Evolutionary conservation across 2,329 filamentous ascomycete species (phyloP).

Genomic region (Davidsoniella virescens): DNA sequence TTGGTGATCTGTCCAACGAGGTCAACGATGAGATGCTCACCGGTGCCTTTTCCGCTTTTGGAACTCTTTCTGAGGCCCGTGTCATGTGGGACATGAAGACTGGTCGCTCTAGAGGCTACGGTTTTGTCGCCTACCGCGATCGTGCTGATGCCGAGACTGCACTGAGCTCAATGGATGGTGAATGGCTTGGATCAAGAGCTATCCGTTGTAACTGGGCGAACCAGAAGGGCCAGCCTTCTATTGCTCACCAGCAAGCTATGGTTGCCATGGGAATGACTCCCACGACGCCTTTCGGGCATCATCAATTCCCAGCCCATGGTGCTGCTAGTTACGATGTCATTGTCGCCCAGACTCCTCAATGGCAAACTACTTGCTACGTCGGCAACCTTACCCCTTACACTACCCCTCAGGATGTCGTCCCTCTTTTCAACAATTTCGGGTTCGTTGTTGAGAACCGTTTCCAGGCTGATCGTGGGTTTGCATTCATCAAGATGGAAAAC

Average conservation of each 20-base stretch:
- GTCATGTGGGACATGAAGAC: slow-evolving; percentile 99
- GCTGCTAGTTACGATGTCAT: slow-evolving; percentile 97
- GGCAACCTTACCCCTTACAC: slow-evolving; percentile 97
- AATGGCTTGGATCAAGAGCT: slow-evolving; percentile 94
- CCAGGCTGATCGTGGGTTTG: slow-evolving; percentile 93
- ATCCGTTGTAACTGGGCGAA: slow-evolving; percentile 99
- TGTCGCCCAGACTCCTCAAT: slow-evolving; percentile 80
- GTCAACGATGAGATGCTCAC: slow-evolving; percentile 92
- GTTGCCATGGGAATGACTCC: slow-evolving; percentile 95
- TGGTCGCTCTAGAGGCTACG: slow-evolving; percentile 88
- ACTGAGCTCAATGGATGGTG: slow-evolving; percentile 92
- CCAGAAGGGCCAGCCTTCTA: slow-evolving; percentile 98
- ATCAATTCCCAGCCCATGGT: slow-evolving; percentile 94
- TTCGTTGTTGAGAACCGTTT: slow-evolving; percentile 95
- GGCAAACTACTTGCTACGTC: slow-evolving; percentile 98
- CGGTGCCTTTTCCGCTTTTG: slow-evolving; percentile 92
- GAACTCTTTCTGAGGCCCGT: slow-evolving; percentile 87
- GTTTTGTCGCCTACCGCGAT: slow-evolving; percentile 94
- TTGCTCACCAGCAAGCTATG: slow-evolving; percentile 95
- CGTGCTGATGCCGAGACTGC: slow-evolving; percentile 89
- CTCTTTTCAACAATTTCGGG: slow-evolving; percentile 95
- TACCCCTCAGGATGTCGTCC: slow-evolving; percentile 89
- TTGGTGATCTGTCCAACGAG: slow-evolving; percentile 93
- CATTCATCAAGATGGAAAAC: slow-evolving; percentile 98
- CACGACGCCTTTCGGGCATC: slow-evolving; percentile 87